Evolutionary conservation across 805 yeast genomes (phyloP), one percentile per base, ranked within the genome.

Genomic region (Cyberlindnera petersonii): DNA sequence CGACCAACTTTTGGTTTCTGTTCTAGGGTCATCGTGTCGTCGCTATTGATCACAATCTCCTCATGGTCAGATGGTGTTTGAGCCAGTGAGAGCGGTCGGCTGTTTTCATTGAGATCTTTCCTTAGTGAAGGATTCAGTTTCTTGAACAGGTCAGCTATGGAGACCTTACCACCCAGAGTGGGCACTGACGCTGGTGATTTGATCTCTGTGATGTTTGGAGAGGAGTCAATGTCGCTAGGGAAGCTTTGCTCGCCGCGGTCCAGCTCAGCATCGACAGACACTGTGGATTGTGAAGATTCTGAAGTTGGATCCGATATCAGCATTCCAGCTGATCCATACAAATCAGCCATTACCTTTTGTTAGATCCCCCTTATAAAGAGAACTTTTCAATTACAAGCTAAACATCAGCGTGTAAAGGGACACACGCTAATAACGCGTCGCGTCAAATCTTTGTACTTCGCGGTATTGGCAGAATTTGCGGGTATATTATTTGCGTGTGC

Each of bases 141-240:
- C 33, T 31, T 48, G 40, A 48, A 48, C 4, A 48, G 26, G 9
- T 48, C 52, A 2, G 42, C 18, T 7, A 46, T 39, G 8, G 38
- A 32, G 9, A 40, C 43, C 19, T 40, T 43, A 7, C 36, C 37
- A 16, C 33, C 18, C 14, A 9, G 26, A 15, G 31, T 20, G 4
- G 31, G 31, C 3, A 24, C 31, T 14, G 20, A n/a, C n/a, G n/a
- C n/a, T n/a, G n/a, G n/a, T n/a, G n/a, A 21, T 6, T 13, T 17
- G 15, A 11, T 15, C 23, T 20, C 26, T 9, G 21, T 24, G 9
- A 10, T 14, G 2, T 26, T 19, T 20, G 21, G 26, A 17, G 37
- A 32, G 5, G 42, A 33, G 31, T 43, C 47, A 8, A 37, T 28
- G 22, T 43, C 47, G 24, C 37, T 40, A 14, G 34, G 16, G 26